Base-by-base conservation (phyloP, 257 asterid species). In the Nicotiana tabacum region DNA sequence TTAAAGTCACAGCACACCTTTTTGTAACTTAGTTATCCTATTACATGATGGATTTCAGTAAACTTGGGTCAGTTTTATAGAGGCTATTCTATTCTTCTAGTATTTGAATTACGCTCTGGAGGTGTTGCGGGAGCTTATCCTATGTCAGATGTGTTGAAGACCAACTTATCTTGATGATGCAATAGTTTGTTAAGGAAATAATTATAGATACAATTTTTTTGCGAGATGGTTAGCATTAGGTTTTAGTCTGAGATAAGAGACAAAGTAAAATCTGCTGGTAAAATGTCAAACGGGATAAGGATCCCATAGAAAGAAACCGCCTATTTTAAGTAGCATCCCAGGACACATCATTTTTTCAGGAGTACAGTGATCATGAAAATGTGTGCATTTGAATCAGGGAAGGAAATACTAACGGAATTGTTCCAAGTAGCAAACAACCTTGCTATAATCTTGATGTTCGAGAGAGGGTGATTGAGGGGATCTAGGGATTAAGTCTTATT, bases 111-210 rank as follows among this genome's bases (percentile, higher is more conserved):
- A 39, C 16, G 21, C 78, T 70, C 0, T 33, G 37, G 37, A 33
- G 37, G 37, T 33, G 37, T 33, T 33, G 37, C 37, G 6, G 37
- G 37, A 33, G 37, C 37, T 33, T 33, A 33, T 33, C 37, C 35
- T 43, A 48, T 12, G 61, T 48, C 39, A 72, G 39, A 27, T 72
- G 51, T 48, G 60, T 72, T 43, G 61, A 48, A 72, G 79, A 74
- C 15, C 61, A 9, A 11, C 27, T 74, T 7, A 74, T 48, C 62
- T 74, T 46, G 24, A 13, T 74, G 79, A 74, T 74, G 79, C 8
- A 74, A 48, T 74, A 74, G 79, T 37, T 74, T 74, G 51, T 74
- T 6, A 74, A 74, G 79, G 62, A 74, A 74, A 48, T 13, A 46
- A 24, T 46, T 48, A 24, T 48, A 13, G 62, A 21, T 74, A 27